Conservation (phyloP, 257 asterid species). For the Osmanthus fragrans region DNA sequence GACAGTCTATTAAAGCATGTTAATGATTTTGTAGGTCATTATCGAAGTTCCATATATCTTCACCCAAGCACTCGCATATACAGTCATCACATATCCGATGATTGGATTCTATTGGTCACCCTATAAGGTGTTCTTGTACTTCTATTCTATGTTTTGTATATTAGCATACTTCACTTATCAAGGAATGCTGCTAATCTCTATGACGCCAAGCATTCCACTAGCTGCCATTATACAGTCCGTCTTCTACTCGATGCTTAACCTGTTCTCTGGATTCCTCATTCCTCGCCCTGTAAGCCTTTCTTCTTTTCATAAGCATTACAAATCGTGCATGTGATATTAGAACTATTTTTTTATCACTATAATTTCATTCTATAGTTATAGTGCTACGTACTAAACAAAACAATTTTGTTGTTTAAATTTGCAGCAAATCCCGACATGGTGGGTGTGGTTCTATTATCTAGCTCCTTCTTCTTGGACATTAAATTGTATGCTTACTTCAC, state of each 20-base stretch:
- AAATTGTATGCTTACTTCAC: constrained; percentile 29
- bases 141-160: constrained; percentile 29
- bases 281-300: constrained; percentile 16
- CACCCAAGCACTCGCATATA: constrained; percentile 16
- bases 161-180: constrained; percentile 21
- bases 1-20: background rate
- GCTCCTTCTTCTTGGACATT: constrained; percentile 30
- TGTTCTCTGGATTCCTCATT: constrained; percentile 25
- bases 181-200: constrained; percentile 22
- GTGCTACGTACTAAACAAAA: background rate
- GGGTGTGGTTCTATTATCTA: constrained; percentile 29
- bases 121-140: constrained; percentile 20
- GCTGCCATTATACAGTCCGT: constrained; percentile 22
- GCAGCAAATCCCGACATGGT: constrained; percentile 32
- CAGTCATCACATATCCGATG: constrained; percentile 27
- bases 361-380: background rate
- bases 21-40: constrained; percentile 16
- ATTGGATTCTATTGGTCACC: constrained; percentile 23
- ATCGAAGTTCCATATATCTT: constrained; percentile 24
- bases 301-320: background rate
- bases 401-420: background rate
- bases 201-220: constrained; percentile 23
- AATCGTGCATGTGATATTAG: background rate
- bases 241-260: constrained; percentile 19
- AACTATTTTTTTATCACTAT: no score